phyloP scores from a whole-genome alignment of 176 grass and related monocot species.

The Luzula sylvatica region DNA sequence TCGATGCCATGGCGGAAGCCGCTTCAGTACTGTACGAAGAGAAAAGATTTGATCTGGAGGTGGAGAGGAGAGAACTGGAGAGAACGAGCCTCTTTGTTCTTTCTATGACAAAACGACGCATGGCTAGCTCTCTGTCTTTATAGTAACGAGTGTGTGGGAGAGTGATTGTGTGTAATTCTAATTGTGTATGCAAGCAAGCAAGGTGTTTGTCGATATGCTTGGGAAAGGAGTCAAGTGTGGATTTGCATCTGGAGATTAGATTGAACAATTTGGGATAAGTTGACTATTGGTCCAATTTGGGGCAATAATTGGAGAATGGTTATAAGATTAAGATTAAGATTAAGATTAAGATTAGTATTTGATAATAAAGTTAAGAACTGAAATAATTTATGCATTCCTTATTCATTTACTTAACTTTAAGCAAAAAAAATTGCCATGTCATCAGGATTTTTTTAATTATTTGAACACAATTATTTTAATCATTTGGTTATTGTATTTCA shows the following conservation, averaged over 20 bases:
- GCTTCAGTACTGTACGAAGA: background rate
- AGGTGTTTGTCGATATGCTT: slow-evolving; percentile 7
- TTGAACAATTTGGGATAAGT: background rate
- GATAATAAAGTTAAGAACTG: too few relatives aligned
- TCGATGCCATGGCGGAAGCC: slow-evolving; percentile 30
- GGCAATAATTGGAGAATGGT: too few relatives aligned
- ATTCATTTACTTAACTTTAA: too few relatives aligned
- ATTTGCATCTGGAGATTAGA: background rate
- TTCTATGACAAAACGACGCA: slow-evolving; percentile 55
- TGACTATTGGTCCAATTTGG: background rate
- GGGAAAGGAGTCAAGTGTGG: slow-evolving; percentile 1
- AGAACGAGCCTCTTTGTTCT: slow-evolving; percentile 30
- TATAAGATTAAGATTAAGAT: too few relatives aligned
- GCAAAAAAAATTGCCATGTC: too few relatives aligned
- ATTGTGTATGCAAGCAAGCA: background rate
- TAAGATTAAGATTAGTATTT: too few relatives aligned
- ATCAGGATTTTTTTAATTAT: too few relatives aligned
- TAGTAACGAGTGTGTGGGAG: background rate
- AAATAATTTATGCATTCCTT: too few relatives aligned
- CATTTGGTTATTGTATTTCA: too few relatives aligned
- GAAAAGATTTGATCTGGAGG: slow-evolving; percentile 29
- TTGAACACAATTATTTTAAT: too few relatives aligned
- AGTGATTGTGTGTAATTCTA: background rate
- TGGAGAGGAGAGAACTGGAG: slow-evolving; percentile 25
- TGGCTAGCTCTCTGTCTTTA: too few relatives aligned